A percentile compares a stretch with the other conserved stretches of the same genome.
These are phyloP conservation scores for Cryphonectria japonica DNA, from an alignment of 2,329 filamentous ascomycete genomes.

Conservation along the genomic window DNA sequence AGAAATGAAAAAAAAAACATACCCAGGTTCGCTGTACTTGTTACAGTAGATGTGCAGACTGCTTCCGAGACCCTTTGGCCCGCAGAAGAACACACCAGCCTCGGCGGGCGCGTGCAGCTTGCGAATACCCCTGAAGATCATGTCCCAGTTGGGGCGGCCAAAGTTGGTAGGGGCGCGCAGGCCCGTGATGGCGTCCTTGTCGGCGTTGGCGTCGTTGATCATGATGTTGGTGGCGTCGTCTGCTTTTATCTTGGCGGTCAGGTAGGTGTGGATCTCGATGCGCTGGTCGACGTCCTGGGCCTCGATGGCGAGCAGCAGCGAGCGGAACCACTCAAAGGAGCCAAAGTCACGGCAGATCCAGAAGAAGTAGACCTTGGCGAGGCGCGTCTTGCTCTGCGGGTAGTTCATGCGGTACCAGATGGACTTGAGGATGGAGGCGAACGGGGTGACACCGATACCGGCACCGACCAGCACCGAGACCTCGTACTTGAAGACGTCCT, in stretches of 20 bases:
- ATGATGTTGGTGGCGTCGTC: constrained; percentile 90
- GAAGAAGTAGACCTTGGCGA: constrained; percentile 90
- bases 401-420: constrained; percentile 96
- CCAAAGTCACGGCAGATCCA: constrained; percentile 90
- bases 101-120: constrained; percentile 76
- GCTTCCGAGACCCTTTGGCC: constrained; percentile 78
- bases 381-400: constrained; percentile 75
- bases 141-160: constrained; percentile 86
- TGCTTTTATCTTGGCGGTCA: constrained; percentile 84
- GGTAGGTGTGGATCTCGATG: constrained; percentile 88
- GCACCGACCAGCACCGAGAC: constrained; percentile 78
- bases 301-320: constrained; percentile 81
- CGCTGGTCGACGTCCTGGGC: constrained; percentile 81
- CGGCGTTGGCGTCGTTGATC: constrained; percentile 86
- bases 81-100: constrained; percentile 83
- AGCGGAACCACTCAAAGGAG: constrained; percentile 89
- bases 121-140: constrained; percentile 82
- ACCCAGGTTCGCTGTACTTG: constrained; percentile 83
- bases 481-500: constrained; percentile 90
- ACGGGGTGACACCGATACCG: constrained; percentile 85
- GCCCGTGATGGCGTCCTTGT: constrained; percentile 83
- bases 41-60: constrained; percentile 82
- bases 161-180: constrained; percentile 83
- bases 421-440: constrained; percentile 84
- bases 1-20: constrained; percentile 41